phyloP scores from a whole-genome alignment of 495 filamentous ascomycete genomes.

The Amniculicola lignicola region DNA sequence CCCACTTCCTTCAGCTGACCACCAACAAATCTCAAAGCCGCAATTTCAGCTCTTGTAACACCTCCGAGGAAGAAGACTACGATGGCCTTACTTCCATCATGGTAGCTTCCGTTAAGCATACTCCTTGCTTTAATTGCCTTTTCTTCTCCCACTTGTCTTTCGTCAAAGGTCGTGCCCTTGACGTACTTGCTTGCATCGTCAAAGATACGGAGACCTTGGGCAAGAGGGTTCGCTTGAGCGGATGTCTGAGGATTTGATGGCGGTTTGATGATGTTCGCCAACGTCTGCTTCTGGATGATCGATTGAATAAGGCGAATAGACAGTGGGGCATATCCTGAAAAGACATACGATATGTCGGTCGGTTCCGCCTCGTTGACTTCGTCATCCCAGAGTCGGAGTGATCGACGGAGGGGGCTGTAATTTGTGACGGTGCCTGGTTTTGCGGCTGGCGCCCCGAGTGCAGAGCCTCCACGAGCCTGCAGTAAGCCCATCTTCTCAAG shows the following conservation, averaged over 20 bases:
- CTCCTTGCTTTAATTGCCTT: constrained; percentile 87
- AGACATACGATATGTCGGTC: constrained; percentile 93
- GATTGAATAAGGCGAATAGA: constrained; percentile 94
- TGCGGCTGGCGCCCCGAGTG: constrained; percentile 41
- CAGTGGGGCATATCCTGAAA: constrained; percentile 92
- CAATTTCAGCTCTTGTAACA: constrained; percentile 92
- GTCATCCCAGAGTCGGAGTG: constrained; percentile 84
- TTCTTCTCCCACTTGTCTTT: constrained; percentile 89
- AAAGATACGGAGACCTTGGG: constrained; percentile 84
- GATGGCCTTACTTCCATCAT: constrained; percentile 67
- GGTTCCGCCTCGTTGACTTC: constrained; percentile 98
- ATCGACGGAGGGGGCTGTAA: constrained; percentile 81
- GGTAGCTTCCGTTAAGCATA: constrained; percentile 63
- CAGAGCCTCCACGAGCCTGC: constrained; percentile 59
- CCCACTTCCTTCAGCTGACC: constrained; percentile 70
- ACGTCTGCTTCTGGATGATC: constrained; percentile 82
- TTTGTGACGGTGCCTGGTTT: constrained; percentile 68
- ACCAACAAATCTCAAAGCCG: constrained; percentile 86
- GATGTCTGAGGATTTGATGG: constrained; percentile 44
- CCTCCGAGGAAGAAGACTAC: constrained; percentile 95
- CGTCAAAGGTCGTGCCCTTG: constrained; percentile 82
- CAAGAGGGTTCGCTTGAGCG: constrained; percentile 54
- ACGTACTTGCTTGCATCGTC: constrained; percentile 84
- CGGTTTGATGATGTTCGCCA: constrained; percentile 58
- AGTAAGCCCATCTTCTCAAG: constrained; percentile 84